Evolutionary conservation across 805 yeast species (phyloP).

Genomic region (Wickerhamiella spandovensis): DNA sequence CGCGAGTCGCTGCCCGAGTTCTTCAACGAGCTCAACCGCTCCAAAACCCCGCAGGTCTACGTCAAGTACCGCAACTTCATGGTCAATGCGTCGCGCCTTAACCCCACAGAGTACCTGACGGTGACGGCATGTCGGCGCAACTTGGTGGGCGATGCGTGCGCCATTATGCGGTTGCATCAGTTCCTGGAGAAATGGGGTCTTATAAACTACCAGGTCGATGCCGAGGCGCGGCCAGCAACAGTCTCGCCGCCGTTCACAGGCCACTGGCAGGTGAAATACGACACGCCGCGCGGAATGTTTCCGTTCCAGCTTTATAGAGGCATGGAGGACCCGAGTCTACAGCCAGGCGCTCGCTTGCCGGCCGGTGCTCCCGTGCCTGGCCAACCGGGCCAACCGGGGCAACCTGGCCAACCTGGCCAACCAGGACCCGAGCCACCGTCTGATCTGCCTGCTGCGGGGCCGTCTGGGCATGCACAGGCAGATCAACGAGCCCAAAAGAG

Average conservation of each 20-base stretch:
- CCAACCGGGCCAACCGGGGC: too few relatives aligned
- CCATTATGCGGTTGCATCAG: constrained; percentile 70
- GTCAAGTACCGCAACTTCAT: constrained; percentile 75
- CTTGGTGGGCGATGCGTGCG: constrained; percentile 81
- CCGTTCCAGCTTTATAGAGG: constrained; percentile 78
- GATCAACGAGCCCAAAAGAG: too few relatives aligned
- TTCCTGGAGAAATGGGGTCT: constrained; percentile 87
- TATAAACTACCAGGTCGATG: constrained; percentile 82
- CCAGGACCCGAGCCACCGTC: constrained; percentile 11
- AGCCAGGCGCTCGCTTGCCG: constrained; percentile 4
- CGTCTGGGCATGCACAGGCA: too few relatives aligned
- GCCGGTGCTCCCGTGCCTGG: constrained; percentile 18
- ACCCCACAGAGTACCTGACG: constrained; percentile 80
- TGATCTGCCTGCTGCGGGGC: background rate
- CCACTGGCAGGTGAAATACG: constrained; percentile 62
- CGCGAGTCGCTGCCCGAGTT: constrained; percentile 78
- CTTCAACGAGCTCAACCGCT: constrained; percentile 45
- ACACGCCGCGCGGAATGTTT: constrained; percentile 83
- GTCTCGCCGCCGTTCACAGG: constrained; percentile 66
- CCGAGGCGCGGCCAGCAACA: constrained; percentile 49
- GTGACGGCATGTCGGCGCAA: constrained; percentile 86
- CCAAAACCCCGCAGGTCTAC: constrained; percentile 74
- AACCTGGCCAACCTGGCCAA: too few relatives aligned
- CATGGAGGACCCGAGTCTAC: constrained; percentile 33
- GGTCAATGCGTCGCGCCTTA: constrained; percentile 74